phyloP scores from a whole-genome alignment of 306 rosid genomes.

The Trifolium repens region DNA sequence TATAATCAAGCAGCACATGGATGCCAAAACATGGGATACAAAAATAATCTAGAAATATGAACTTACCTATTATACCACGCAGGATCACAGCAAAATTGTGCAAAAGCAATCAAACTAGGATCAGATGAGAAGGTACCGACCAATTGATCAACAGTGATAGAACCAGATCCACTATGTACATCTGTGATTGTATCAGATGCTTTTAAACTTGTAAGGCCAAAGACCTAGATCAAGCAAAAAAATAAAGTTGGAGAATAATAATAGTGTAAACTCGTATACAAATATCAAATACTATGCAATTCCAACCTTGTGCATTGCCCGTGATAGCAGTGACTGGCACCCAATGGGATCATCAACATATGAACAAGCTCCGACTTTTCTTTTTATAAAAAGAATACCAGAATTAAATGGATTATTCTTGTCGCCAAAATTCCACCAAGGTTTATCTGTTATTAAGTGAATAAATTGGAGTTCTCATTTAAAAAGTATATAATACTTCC shows the following conservation, averaged over 20 bases:
- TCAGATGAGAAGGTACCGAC: conserved; percentile 95
- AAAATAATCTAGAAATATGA: conserved; percentile 32
- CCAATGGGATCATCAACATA: conserved; percentile 98
- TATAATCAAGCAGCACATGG: conserved; percentile 36
- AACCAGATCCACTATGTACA: conserved; percentile 62
- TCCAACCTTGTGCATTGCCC: conserved; percentile 96
- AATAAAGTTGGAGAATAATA: conserved; percentile 25
- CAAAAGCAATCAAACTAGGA: conserved; percentile 97
- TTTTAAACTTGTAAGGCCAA: conserved; percentile 76
- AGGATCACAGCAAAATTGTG: conserved; percentile 91
- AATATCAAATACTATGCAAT: conserved; percentile 29
- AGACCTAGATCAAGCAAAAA: conserved; percentile 64
- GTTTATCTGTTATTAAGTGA: conserved; percentile 67
- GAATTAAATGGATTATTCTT: conserved; percentile 79
- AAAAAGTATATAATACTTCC: conserved; percentile 16
- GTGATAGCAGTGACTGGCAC: conserved; percentile 89
- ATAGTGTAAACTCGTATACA: conserved; percentile 7
- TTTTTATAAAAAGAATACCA: conserved; percentile 89
- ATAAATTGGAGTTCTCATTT: conserved; percentile 32
- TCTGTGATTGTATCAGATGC: conserved; percentile 47
- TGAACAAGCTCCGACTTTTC: conserved; percentile 98
- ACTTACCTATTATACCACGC: conserved; percentile 81
- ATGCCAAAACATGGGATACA: conserved; percentile 10
- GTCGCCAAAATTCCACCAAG: conserved; percentile 95
- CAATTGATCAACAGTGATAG: conserved; percentile 85